Evolutionary conservation across 2,329 filamentous ascomycete species (phyloP), one percentile per base, ranked within the genome.

Genomic region (Scytalidium lignicola): DNA sequence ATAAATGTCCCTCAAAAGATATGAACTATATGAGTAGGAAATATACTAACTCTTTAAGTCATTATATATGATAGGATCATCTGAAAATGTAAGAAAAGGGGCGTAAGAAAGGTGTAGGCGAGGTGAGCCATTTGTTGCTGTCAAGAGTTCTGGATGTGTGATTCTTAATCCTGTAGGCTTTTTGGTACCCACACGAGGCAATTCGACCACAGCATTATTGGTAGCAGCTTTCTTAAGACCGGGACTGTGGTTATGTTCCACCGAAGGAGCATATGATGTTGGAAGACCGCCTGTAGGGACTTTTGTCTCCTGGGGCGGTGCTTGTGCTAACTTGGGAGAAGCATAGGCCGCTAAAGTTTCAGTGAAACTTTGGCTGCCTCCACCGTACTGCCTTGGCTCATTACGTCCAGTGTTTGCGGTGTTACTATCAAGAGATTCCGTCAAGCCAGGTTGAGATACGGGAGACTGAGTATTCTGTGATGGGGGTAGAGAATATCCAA

Each of bases 41-140:
- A 9, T 37, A 3, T 43, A 58, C 59, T 55, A 15, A 65, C 62
- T 64, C 48, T 65, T 64, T 21, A 61, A 47, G 20, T 57, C 57
- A 45, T 58, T 37, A 19, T 59, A 53, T 28, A 63, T 41, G 21
- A 57, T 55, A 10, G 48, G 51, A 41, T 59, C 54, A 8, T 58
- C 54, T 52, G 32, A 37, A 37, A 59, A 62, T 17, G 47, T 41
- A 13, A 65, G 37, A 40, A 56, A 65, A 2, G 62, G 60, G 17
- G 62, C 63, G 50, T 58, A 53, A 4, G 53, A 47, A 43, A 65
- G 53, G 8, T 51, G 51, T 44, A 52, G 59, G 22, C 51, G 48
- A 41, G 58, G 51, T 18, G 60, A 58, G 17, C 20, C 39, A 23
- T 53, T 54, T 22, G 52, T 53, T 17, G 53, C 39, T 21, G 56